These are phyloP conservation scores for Solanum tarijense DNA, from an alignment of 257 asterid genomes.

Conservation along the genomic window DNA sequence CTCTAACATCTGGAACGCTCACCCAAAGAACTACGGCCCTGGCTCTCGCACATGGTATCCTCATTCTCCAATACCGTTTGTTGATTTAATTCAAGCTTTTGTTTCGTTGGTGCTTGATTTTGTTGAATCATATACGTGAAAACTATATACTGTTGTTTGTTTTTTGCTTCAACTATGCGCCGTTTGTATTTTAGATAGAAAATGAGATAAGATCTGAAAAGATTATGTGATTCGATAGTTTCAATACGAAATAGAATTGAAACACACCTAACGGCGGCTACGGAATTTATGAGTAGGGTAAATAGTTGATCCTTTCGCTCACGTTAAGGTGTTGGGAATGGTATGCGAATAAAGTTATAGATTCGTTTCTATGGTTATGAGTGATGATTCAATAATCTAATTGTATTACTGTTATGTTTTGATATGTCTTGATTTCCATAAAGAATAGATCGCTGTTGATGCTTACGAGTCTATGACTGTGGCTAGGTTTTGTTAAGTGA, in stretches of 20 bases:
- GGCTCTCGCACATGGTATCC: slow-evolving; percentile 54
- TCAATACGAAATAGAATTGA: not conserved
- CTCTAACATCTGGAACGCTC: slow-evolving; percentile 45
- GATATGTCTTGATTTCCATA: not conserved
- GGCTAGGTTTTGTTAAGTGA: not conserved
- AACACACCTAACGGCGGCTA: not conserved
- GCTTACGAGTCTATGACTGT: not conserved
- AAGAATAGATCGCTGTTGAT: not conserved
- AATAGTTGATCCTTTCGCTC: not conserved
- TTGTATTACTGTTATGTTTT: not conserved
- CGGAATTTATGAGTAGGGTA: not conserved
- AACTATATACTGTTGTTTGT: not conserved
- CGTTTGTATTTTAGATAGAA: not conserved
- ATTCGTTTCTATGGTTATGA: not conserved
- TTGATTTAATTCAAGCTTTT: not conserved
- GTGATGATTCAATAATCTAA: not conserved
- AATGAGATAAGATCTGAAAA: not conserved
- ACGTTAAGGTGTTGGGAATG: not conserved
- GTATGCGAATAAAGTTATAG: not conserved
- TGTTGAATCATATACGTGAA: not conserved
- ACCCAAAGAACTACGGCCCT: slow-evolving; percentile 56
- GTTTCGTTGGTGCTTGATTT: not conserved
- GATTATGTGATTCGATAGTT: not conserved
- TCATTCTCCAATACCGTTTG: not conserved
- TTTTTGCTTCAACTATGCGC: not conserved